phyloP scores from a whole-genome alignment of 352 stramenopile species.

The Pythium rishiriense region DNA sequence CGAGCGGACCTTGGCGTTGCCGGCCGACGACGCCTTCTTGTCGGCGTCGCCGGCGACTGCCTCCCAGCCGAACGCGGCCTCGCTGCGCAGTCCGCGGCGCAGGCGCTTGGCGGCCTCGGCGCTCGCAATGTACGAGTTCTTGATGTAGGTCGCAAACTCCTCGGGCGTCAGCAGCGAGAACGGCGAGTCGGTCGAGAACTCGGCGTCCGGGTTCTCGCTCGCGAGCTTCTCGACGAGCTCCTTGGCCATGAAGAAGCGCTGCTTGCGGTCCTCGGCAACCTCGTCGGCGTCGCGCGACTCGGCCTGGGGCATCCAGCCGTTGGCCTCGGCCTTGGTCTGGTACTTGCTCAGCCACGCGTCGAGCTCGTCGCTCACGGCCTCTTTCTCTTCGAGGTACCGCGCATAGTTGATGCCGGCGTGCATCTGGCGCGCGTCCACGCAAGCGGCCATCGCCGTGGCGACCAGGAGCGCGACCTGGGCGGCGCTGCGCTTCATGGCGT shows the following conservation, averaged over 20 bases:
- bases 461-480: neutral
- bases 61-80: neutral
- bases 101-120: neutral
- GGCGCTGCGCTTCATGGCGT: neutral
- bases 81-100: neutral
- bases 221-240: constrained; percentile 12
- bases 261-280: constrained; percentile 19
- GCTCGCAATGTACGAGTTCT: constrained; percentile 16
- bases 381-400: constrained; percentile 52
- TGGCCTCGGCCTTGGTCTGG: constrained; percentile 10
- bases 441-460: neutral
- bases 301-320: constrained; percentile 27
- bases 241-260: constrained; percentile 31
- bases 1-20: constrained; percentile 16
- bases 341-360: constrained; percentile 47
- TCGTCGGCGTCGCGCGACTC: constrained; percentile 33
- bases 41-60: neutral
- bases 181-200: constrained; percentile 26
- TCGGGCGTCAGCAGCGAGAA: constrained; percentile 29
- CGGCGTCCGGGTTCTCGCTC: constrained; percentile 21
- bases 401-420: constrained; percentile 37
- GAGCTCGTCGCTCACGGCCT: constrained; percentile 40
- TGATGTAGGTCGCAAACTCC: constrained; percentile 27
- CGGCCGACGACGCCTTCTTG: neutral
- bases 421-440: constrained; percentile 20